A percentile compares a stretch with the other conserved stretches of the same genome.
phyloP scores from a whole-genome alignment of 768 basidiomycete species.

The Xerocomus spinulosus region DNA sequence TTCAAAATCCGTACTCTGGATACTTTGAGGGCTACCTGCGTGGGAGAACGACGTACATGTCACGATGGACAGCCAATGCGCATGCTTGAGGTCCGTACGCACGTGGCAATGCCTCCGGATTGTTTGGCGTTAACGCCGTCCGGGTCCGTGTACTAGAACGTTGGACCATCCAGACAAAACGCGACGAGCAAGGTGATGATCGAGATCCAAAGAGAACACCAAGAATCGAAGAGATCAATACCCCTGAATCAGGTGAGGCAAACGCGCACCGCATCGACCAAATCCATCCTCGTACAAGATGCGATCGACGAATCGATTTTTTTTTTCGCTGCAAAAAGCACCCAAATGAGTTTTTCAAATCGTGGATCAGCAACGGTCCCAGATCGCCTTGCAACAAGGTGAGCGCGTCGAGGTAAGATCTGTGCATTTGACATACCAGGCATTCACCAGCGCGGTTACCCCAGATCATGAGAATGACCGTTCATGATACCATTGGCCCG shows the following conservation, averaged over 20 bases:
- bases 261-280: not conserved
- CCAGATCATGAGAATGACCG: constrained; percentile 3
- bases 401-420: not conserved
- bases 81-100: no score
- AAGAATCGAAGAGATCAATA: not conserved
- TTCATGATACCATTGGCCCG: not conserved
- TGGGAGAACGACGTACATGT: no score
- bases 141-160: constrained; percentile 15
- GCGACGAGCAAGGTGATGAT: constrained; percentile 20
- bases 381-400: not conserved
- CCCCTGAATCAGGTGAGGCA: not conserved
- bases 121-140: constrained; percentile 19
- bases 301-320: not conserved
- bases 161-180: constrained; percentile 12
- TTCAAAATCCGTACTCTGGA: no score
- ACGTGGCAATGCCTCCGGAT: constrained; percentile 16
- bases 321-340: not conserved
- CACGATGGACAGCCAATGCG: no score
- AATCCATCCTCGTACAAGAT: not conserved
- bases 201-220: constrained; percentile 27
- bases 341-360: not conserved
- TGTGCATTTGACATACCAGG: constrained; percentile 11
- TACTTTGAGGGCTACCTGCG: no score
- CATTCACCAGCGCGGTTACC: constrained; percentile 13
- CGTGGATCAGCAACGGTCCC: not conserved